Base-by-base conservation (phyloP, 31 red algal genomes). In the Bonnemaisonia californica region DNA sequence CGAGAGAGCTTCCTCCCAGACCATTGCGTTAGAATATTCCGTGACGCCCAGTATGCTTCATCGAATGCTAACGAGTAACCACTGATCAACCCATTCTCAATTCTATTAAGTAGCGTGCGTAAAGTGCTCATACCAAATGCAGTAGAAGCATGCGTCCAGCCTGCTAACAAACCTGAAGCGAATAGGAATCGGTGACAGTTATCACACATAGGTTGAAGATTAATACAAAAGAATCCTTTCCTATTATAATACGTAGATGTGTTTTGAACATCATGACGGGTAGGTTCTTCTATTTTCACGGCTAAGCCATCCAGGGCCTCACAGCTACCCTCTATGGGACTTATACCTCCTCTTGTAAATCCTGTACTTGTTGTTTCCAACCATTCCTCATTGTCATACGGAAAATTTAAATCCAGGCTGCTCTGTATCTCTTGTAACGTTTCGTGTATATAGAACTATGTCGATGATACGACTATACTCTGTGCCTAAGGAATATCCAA, bases 181-280 rank as follows among this genome's bases (percentile, higher is more conserved):
- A 79, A 79, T 18, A 5, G 27, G 29, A 79, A 79, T 5, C 75
- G 19, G 19, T 59, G 29, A 4, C 22, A 0, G 34, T 0, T 45
- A 54, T 82, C 78, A 54, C 27, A 82, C 27, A 82, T 55, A 28
- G 58, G 32, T 47, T 82, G 64, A 30, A 51, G 12, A 22, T 81
- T 69, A 18, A 81, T 37, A 24, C 62, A 60, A 57, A 81, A 69
- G 16, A 36, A 81, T 65, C 77, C 59, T 47, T 54, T 81, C 0
- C 77, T 30, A 41, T 81, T 69, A 0, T 69, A 82, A 47, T 69
- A 54, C 41, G 51, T 28, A n/a, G 62, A 4, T 3, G 62, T 0
- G n/a, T 81, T 69, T 54, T 60, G 0, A 68, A 69, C 61, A 19
- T 81, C 77, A 21, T 26, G 33, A 12, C 16, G 19, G 5, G 21